Percentiles rank a stretch among this genome's conserved stretches.
phyloP scores from a whole-genome alignment of 2,329 filamentous ascomycete genomes.

The Ceratocystis lukuohia region DNA sequence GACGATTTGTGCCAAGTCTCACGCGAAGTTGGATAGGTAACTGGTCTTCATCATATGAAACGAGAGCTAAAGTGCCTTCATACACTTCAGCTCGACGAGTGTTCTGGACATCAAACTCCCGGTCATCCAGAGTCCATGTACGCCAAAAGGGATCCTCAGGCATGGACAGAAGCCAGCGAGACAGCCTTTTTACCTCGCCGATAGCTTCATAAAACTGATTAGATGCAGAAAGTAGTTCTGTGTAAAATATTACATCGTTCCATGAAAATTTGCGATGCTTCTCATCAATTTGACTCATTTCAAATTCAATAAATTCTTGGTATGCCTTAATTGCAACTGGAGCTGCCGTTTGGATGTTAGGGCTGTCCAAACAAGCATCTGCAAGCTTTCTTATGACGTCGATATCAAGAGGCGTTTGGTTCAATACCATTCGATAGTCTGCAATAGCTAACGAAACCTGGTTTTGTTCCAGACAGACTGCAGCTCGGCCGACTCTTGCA shows the following conservation, averaged over 20 bases:
- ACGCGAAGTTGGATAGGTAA: constrained; percentile 66
- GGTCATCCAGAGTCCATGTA: constrained; percentile 54
- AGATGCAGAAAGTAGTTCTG: constrained; percentile 60
- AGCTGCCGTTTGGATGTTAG: constrained; percentile 30
- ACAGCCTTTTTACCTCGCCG: constrained; percentile 53
- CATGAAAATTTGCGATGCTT: constrained; percentile 42
- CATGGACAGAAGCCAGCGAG: constrained; percentile 72
- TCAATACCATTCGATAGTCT: constrained; percentile 44
- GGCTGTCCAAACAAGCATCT: constrained; percentile 42
- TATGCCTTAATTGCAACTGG: constrained; percentile 37
- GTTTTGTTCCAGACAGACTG: constrained; percentile 43
- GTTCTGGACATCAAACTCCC: constrained; percentile 75
- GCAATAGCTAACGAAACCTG: constrained; percentile 40
- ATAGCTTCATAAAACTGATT: constrained; percentile 54
- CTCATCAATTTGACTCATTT: constrained; percentile 27
- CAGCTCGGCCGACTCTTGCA: constrained; percentile 46
- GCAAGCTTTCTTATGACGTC: constrained; percentile 42
- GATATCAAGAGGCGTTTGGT: constrained; percentile 40
- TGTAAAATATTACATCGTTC: constrained; percentile 75
- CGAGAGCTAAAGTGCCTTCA: constrained; percentile 44
- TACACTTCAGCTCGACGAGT: constrained; percentile 49
- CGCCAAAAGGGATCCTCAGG: constrained; percentile 68
- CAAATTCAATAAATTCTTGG: constrained; percentile 31
- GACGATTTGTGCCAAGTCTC: constrained; percentile 71
- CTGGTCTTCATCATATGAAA: constrained; percentile 51